A percentile compares a stretch with the other conserved stretches of the same genome.
These are phyloP conservation scores for Fusarium paranaense DNA, from an alignment of 2,329 filamentous ascomycete species.

Conservation along the genomic window DNA sequence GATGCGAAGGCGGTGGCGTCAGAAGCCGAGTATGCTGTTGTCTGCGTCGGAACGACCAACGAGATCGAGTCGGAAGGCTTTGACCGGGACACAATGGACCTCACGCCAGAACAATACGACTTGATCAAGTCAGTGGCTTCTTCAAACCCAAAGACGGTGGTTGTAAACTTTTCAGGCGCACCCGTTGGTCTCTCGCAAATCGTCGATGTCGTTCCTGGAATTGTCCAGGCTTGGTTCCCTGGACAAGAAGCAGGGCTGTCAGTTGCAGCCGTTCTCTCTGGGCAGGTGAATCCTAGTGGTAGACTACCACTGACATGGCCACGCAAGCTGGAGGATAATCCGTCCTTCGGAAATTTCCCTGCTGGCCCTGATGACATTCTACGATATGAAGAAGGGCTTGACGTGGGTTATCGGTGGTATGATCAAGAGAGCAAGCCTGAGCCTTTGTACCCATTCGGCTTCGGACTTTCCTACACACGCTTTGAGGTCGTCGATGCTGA, in stretches of 20 bases:
- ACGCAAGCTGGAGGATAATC: background rate
- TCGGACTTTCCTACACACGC: slow-evolving; percentile 19
- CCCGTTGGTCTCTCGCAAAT: background rate
- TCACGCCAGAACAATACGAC: background rate
- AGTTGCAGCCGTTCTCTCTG: background rate
- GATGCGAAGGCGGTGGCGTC: background rate
- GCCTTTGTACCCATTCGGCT: slow-evolving; percentile 20
- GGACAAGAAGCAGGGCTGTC: background rate
- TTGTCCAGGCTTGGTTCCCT: background rate
- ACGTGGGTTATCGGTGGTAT: slow-evolving; percentile 24
- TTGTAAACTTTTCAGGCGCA: background rate
- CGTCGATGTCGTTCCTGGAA: background rate
- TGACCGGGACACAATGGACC: background rate
- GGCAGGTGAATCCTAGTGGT: background rate
- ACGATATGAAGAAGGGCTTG: background rate
- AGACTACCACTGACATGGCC: background rate
- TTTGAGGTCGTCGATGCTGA: background rate
- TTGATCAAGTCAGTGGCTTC: background rate
- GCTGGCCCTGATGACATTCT: background rate
- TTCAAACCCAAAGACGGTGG: background rate
- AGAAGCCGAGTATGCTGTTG: background rate
- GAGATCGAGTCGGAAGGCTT: background rate
- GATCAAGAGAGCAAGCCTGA: slow-evolving; percentile 8
- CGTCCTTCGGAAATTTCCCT: background rate
- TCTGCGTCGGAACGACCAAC: background rate